Percentiles rank a stretch among this genome's conserved stretches.
These are phyloP conservation scores for Pseudocercospora fuligena DNA, from an alignment of 2,329 filamentous ascomycete genomes.

Conservation along the genomic window DNA sequence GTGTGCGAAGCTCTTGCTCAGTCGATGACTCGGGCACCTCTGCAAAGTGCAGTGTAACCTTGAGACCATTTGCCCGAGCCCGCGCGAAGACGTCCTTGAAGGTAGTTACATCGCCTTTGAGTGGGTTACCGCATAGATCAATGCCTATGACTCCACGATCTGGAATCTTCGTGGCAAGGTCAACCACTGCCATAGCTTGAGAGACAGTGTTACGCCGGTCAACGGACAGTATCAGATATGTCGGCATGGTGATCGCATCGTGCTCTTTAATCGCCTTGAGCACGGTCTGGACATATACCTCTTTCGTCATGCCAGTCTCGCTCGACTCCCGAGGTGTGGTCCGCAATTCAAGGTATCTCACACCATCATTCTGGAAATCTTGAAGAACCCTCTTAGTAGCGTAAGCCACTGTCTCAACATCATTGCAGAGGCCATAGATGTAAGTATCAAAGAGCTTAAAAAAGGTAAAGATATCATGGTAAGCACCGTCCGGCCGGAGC, in stretches of 20 bases:
- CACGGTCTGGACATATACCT: slow-evolving; percentile 69
- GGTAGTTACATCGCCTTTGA: slow-evolving; percentile 62
- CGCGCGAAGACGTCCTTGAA: slow-evolving; percentile 64
- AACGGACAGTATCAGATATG: slow-evolving; percentile 72
- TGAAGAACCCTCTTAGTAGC: slow-evolving; percentile 69
- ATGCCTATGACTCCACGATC: slow-evolving; percentile 66
- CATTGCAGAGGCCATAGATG: slow-evolving; percentile 76
- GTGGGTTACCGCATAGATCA: slow-evolving; percentile 79
- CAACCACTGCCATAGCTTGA: slow-evolving; percentile 67
- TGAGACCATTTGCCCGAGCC: slow-evolving; percentile 62
- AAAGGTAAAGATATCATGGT: slow-evolving; percentile 59
- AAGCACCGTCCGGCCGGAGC: slow-evolving; percentile 65
- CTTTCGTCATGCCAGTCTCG: slow-evolving; percentile 59
- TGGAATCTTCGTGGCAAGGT: slow-evolving; percentile 63
- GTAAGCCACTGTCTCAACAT: slow-evolving; percentile 57
- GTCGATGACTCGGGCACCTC: slow-evolving; percentile 66
- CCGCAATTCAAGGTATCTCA: slow-evolving; percentile 78
- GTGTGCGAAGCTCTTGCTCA: slow-evolving; percentile 63
- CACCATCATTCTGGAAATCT: slow-evolving; percentile 72
- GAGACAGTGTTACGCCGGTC: slow-evolving; percentile 67
- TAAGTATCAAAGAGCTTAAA: slow-evolving; percentile 79
- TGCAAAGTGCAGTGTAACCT: slow-evolving; percentile 77
- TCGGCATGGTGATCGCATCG: slow-evolving; percentile 17
- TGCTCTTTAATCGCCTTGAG: slow-evolving; percentile 67
- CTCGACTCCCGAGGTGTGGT: slow-evolving; percentile 74